Base-by-base conservation (phyloP, 768 basidiomycete species). In the Tylopilus balloui region DNA sequence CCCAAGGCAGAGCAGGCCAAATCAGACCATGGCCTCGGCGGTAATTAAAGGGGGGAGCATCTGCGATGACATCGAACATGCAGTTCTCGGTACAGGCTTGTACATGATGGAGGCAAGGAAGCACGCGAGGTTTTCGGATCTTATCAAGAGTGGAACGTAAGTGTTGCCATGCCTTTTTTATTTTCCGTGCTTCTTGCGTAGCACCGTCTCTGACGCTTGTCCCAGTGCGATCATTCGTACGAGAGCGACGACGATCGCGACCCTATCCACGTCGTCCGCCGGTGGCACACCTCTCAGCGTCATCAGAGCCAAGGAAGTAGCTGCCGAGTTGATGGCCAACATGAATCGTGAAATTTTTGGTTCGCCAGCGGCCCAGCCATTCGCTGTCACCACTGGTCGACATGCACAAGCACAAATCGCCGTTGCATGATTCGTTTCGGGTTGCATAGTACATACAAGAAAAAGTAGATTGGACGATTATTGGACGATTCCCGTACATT, bases 231-330 rank as follows among this genome's bases (percentile, higher is more conserved):
- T 73, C 23, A 55, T 71, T 47, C 71, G 70, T 39, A 68, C 67
- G 11, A 59, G 71, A 21, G 70, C 71, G 6, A 72, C 70, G 19
- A 62, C 68, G 53, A 50, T 61, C 42, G 50, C 55, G 13, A 54
- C 48, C 12, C 19, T 56, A 21, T 50, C 64, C 14, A 50, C 54
- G 21, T 42, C 47, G 9, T 45, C 59, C 32, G 11, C 43, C 1
- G 43, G 62, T 12, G 48, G 62, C 9, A 57, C 59, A 39, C 62
- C 57, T 15, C 50, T 86, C 75, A 74, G 71, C 25, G 62, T 83
- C 51, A 88, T 81, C 56, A 86, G 88, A 20, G 78, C 78, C 48
- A 78, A 81, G 55, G 88, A 93, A 79, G 86, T 92, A 53, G 59
- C 84, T 65, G 23, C 29, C 1, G 50, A 54, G 37, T 52, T 56